These are phyloP conservation scores for Platanthera zijinensis DNA, from an alignment of 106 monocot genomes.

Conservation along the genomic window DNA sequence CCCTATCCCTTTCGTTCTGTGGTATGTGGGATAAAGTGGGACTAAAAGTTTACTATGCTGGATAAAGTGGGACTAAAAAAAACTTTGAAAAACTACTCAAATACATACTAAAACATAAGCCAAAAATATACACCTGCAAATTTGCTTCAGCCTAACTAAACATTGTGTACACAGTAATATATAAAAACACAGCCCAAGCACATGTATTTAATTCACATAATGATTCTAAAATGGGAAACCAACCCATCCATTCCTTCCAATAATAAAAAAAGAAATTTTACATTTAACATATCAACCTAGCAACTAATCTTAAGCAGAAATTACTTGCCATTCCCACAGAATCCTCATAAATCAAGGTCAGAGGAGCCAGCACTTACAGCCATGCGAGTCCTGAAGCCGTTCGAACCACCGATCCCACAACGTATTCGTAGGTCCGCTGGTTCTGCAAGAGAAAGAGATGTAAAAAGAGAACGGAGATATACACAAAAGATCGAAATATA, in stretches of 20 bases:
- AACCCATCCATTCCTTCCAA: background rate
- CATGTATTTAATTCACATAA: background rate
- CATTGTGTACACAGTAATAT: background rate
- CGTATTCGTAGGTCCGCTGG: conserved; percentile 37
- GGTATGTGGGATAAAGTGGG: no score
- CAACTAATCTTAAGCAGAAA: background rate
- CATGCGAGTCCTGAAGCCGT: conserved; percentile 49
- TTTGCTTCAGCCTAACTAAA: background rate
- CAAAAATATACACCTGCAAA: no score
- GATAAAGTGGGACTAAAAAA: no score
- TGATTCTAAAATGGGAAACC: background rate
- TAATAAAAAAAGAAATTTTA: background rate
- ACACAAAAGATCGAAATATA: background rate
- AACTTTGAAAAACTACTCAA: no score
- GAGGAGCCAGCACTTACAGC: conserved; percentile 66
- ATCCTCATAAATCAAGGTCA: conserved; percentile 18
- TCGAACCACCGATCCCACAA: conserved; percentile 82
- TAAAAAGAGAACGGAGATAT: background rate
- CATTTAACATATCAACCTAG: no score
- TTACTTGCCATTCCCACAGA: background rate
- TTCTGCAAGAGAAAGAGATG: conserved; percentile 29
- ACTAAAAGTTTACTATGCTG: no score
- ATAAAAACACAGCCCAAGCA: background rate
- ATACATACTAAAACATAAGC: no score
- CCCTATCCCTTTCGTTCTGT: no score